phyloP scores from a whole-genome alignment of 169 alveolate species.

The Plasmodium falciparum region DNA sequence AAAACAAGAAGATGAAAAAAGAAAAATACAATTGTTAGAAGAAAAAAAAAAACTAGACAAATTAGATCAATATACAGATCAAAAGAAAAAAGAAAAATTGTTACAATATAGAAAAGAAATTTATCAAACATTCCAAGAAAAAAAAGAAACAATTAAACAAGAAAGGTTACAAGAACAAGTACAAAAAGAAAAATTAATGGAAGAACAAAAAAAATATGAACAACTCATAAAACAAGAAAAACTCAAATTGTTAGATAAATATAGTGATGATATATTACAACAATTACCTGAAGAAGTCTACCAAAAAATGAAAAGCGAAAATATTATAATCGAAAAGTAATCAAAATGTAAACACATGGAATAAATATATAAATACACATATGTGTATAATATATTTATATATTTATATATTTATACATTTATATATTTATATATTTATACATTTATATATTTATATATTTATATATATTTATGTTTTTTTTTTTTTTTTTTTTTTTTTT shows the following conservation, averaged over 20 bases:
- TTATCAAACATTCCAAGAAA: constrained; percentile 64
- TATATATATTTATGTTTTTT: neutral
- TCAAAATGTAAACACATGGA: neutral
- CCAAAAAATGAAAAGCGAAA: constrained; percentile 30
- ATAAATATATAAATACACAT: neutral
- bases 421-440: constrained; percentile 4
- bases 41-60: constrained; percentile 72
- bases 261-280: constrained; percentile 49
- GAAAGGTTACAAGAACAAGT: constrained; percentile 55
- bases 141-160: constrained; percentile 56
- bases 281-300: constrained; percentile 46
- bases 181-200: constrained; percentile 50
- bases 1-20: constrained; percentile 71
- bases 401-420: neutral
- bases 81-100: constrained; percentile 68
- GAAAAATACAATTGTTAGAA: constrained; percentile 60
- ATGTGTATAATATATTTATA: neutral
- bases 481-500: too few species aligned
- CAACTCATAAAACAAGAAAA: constrained; percentile 54
- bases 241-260: constrained; percentile 40
- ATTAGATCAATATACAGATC: constrained; percentile 69
- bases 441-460: neutral
- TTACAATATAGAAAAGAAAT: constrained; percentile 71
- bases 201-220: constrained; percentile 63
- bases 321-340: constrained; percentile 16